These are phyloP conservation scores for Eucalyptus shirleyi DNA, from an alignment of 345 rosid genomes.

Conservation along the genomic window DNA sequence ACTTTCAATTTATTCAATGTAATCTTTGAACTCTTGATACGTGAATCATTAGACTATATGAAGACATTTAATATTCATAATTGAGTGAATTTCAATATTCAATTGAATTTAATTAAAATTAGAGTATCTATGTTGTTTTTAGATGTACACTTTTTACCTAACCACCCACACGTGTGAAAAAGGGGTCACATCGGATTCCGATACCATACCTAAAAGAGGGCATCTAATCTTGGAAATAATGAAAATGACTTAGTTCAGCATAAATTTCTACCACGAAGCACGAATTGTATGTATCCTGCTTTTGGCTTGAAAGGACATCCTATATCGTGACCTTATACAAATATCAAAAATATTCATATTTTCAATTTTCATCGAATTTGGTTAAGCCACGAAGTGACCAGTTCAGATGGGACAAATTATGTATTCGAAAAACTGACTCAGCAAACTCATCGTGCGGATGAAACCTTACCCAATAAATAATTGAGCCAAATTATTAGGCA, in stretches of 20 bases:
- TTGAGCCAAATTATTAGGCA: neutral
- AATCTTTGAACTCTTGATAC: rapidly evolving
- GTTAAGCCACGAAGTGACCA: neutral
- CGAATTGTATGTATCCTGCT: neutral
- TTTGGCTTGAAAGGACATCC: neutral
- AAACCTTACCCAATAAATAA: neutral
- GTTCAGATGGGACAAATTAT: neutral
- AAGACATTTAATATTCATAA: too few relatives aligned
- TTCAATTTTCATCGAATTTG: neutral
- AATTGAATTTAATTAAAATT: neutral
- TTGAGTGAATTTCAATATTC: neutral
- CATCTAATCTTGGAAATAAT: neutral
- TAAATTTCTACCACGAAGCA: neutral
- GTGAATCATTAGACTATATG: rapidly evolving
- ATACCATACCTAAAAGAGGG: neutral
- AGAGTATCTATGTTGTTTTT: neutral
- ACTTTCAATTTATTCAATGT: too few relatives aligned
- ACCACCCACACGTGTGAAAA: neutral
- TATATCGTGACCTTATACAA: neutral
- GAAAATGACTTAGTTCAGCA: neutral
- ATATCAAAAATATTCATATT: neutral
- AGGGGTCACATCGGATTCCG: neutral
- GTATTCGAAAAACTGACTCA: neutral
- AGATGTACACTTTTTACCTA: neutral
- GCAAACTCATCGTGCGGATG: neutral